A percentile compares a stretch with the other conserved stretches of the same genome.
Evolutionary conservation across 768 basidiomycete genomes (phyloP).

Genomic region (Tricholoma furcatifolium): DNA sequence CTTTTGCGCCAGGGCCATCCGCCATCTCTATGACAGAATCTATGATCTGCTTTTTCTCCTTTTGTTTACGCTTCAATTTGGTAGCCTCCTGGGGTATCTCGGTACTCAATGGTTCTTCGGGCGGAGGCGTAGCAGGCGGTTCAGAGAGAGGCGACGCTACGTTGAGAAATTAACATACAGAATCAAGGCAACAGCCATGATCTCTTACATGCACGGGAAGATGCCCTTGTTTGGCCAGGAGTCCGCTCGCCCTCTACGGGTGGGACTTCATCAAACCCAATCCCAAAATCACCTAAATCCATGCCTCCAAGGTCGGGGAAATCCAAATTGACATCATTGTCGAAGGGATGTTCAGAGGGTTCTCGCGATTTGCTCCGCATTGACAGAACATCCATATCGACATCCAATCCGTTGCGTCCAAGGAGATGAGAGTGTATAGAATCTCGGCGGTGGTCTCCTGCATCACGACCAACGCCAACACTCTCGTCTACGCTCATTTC

Average conservation of each 20-base stretch:
- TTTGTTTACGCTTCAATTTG: constrained; percentile 50
- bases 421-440: constrained; percentile 65
- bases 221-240: constrained; percentile 56
- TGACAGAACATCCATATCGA: constrained; percentile 66
- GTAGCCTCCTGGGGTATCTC: constrained; percentile 35
- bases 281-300: constrained; percentile 59
- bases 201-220: constrained; percentile 68
- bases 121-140: constrained; percentile 75
- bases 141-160: constrained; percentile 77
- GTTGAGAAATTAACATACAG: neutral
- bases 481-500: constrained; percentile 57
- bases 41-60: constrained; percentile 85
- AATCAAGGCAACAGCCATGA: neutral
- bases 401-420: constrained; percentile 40
- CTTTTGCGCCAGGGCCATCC: constrained; percentile 54
- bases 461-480: constrained; percentile 78
- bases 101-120: constrained; percentile 49
- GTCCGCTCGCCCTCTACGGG: constrained; percentile 45
- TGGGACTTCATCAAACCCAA: constrained; percentile 64
- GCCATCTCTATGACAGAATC: constrained; percentile 87
- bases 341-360: constrained; percentile 66
- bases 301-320: constrained; percentile 57
- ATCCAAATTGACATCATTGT: constrained; percentile 47
- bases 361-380: constrained; percentile 58
- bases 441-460: constrained; percentile 42